Conservation (phyloP, 2,329 filamentous ascomycete species). For the Tolypocladium paradoxum region DNA sequence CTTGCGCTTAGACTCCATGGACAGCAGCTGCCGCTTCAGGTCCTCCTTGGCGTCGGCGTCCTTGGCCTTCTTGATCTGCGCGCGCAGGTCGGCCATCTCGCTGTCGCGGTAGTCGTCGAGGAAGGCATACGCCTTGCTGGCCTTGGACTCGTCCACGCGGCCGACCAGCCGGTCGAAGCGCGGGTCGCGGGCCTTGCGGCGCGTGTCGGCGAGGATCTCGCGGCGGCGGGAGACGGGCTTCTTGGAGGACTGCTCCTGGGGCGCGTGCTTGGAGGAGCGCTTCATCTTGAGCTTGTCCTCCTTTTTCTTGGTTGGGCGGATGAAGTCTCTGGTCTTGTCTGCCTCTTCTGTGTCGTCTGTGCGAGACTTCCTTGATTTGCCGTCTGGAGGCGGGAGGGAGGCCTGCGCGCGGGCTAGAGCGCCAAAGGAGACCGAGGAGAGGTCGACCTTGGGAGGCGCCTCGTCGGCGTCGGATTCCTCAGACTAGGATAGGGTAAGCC, state of each 20-base stretch:
- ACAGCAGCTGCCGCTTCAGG: constrained; percentile 62
- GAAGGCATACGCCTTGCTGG: constrained; percentile 73
- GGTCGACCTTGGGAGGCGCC: constrained; percentile 28
- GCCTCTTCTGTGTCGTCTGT: constrained; percentile 25
- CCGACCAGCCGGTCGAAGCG: constrained; percentile 64
- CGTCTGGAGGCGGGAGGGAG: constrained; percentile 35
- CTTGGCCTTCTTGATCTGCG: constrained; percentile 55
- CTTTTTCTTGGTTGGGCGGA: neutral
- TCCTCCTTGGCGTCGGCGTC: constrained; percentile 53
- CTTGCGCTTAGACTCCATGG: constrained; percentile 69
- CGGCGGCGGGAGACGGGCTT: constrained; percentile 73
- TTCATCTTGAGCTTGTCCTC: constrained; percentile 11
- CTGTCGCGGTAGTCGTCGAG: constrained; percentile 72
- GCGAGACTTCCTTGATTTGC: constrained; percentile 16
- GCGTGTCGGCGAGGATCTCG: constrained; percentile 49
- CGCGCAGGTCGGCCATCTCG: constrained; percentile 70
- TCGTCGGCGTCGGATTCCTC: constrained; percentile 17
- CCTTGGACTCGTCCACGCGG: constrained; percentile 43
- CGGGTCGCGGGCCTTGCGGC: constrained; percentile 66
- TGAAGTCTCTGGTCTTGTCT: constrained; percentile 8
- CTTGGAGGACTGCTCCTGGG: constrained; percentile 72
- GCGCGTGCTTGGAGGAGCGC: constrained; percentile 74
- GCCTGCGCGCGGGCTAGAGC: constrained; percentile 82
- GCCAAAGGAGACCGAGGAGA: constrained; percentile 68
- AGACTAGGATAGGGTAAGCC: constrained; percentile 4